Conservation (phyloP, 2,329 filamentous ascomycete species). For the Bimuria novae-zelandiae region DNA sequence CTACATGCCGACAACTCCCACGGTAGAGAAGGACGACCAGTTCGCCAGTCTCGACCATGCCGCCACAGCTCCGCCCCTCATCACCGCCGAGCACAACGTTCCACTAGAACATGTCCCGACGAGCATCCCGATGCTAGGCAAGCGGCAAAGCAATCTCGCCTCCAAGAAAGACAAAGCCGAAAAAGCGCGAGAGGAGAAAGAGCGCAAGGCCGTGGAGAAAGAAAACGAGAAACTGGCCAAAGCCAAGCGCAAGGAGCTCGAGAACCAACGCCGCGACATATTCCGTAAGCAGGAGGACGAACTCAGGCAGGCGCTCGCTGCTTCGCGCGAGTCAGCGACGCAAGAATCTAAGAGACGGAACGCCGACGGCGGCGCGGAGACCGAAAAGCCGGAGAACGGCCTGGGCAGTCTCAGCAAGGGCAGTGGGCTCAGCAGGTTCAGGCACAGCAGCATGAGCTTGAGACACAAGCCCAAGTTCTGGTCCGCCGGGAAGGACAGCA, state of each 20-base stretch:
- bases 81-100: conserved; percentile 35
- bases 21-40: conserved; percentile 50
- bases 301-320: conserved; percentile 65
- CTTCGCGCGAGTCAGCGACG: conserved; percentile 66
- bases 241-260: conserved; percentile 55
- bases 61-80: conserved; percentile 59
- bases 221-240: conserved; percentile 53
- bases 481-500: conserved; percentile 53
- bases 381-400: conserved; percentile 18
- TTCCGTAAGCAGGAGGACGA: conserved; percentile 66
- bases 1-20: conserved; percentile 44
- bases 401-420: conserved; percentile 38
- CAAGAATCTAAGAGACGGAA: conserved; percentile 46
- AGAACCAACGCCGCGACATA: conserved; percentile 58
- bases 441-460: conserved; percentile 77
- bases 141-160: conserved; percentile 38
- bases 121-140: conserved; percentile 41
- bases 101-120: conserved; percentile 41
- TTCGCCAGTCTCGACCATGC: conserved; percentile 68
- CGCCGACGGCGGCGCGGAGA: conserved; percentile 13
- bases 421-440: conserved; percentile 65
- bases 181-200: conserved; percentile 66
- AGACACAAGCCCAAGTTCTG: conserved; percentile 75
- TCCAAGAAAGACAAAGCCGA: conserved; percentile 63
- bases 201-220: conserved; percentile 63